Evolutionary conservation across 2,329 filamentous ascomycete species (phyloP).

Genomic region (Lachnellula suecica): DNA sequence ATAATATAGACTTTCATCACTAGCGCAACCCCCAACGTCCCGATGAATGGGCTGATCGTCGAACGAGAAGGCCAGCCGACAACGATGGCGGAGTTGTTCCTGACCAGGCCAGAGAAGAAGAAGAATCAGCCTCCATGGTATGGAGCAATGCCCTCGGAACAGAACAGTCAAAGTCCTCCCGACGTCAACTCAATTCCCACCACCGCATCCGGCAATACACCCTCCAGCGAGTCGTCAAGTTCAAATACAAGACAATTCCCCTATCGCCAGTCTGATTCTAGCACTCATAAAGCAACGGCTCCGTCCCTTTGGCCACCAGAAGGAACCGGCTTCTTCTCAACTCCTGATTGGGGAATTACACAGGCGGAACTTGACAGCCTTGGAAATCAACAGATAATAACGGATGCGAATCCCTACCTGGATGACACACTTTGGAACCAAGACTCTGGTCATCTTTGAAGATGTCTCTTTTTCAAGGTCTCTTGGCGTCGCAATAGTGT

Average conservation of each 20-base stretch:
- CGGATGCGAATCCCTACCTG: not conserved
- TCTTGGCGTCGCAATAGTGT: not conserved
- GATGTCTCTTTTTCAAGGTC: not conserved
- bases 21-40: conserved; percentile 5
- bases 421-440: not conserved
- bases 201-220: conserved; percentile 6
- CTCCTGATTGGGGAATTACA: not conserved
- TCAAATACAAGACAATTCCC: conserved; percentile 12
- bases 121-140: too few species aligned
- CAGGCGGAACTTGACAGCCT: not conserved
- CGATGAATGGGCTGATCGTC: conserved; percentile 17
- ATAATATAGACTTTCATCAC: not conserved
- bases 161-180: too few species aligned
- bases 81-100: conserved; percentile 20
- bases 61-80: conserved; percentile 17
- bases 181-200: not conserved
- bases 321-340: not conserved
- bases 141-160: too few species aligned
- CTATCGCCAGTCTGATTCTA: conserved; percentile 6
- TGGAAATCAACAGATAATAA: not conserved
- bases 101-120: too few species aligned
- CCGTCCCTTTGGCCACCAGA: not conserved
- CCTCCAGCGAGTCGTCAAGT: conserved; percentile 10
- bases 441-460: not conserved
- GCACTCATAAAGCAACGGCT: not conserved